Percentiles rank a stretch among this genome's conserved stretches.
Conservation (phyloP, 495 filamentous ascomycete genomes). For the Podospora australis region DNA sequence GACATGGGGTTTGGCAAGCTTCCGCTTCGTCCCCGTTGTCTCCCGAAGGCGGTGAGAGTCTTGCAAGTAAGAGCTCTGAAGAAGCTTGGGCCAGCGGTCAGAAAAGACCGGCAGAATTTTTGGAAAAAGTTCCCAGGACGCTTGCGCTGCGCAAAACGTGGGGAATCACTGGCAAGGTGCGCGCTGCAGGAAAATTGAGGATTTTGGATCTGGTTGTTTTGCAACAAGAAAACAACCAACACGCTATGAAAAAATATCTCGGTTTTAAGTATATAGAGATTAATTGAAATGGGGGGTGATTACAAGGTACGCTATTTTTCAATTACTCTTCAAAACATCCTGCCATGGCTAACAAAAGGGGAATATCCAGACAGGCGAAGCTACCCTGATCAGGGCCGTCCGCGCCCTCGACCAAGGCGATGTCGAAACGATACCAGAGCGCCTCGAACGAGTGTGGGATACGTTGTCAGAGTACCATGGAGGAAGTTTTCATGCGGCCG, state of each 20-base stretch:
- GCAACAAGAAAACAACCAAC: not conserved
- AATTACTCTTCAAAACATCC: not conserved
- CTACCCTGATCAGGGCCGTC: constrained; percentile 20
- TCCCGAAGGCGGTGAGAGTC: constrained; percentile 34
- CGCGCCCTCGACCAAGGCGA: constrained; percentile 35
- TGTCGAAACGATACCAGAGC: constrained; percentile 31
- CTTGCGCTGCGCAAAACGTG: not conserved
- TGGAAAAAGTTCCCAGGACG: constrained; percentile 9
- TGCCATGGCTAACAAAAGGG: not conserved
- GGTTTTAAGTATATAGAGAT: not conserved
- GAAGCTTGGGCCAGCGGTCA: not conserved
- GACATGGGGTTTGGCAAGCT: constrained; percentile 3
- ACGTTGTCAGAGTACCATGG: constrained; percentile 23
- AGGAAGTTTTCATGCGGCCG: constrained; percentile 37
- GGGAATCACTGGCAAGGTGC: constrained; percentile 3
- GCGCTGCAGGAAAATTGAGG: not conserved
- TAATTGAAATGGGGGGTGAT: constrained; percentile 5
- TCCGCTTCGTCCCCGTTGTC: constrained; percentile 18
- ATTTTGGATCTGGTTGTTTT: not conserved
- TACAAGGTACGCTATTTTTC: constrained; percentile 2
- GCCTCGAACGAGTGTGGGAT: constrained; percentile 33
- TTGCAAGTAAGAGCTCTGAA: not conserved
- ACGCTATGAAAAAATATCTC: not conserved
- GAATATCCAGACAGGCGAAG: constrained; percentile 23
- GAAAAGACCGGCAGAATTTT: constrained; percentile 32